These are phyloP conservation scores for Coccomyxa sp. DNA, from an alignment of 139 green algal genomes.

Conservation along the genomic window DNA sequence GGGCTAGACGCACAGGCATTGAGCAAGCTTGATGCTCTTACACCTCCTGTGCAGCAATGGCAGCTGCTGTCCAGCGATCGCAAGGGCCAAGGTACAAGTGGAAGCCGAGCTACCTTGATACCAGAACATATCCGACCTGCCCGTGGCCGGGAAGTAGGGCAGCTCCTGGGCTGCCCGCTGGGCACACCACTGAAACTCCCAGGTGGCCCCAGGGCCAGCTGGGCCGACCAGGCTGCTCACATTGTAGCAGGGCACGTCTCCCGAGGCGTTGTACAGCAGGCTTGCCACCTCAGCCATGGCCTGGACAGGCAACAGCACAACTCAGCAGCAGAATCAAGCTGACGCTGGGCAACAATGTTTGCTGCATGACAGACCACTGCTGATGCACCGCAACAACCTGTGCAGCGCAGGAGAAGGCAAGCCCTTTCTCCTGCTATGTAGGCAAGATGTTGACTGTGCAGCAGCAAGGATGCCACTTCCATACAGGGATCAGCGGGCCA, in stretches of 20 bases:
- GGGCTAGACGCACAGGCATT: no score
- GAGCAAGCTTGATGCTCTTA: not conserved
- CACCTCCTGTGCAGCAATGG: not conserved
- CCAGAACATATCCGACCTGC: slow-evolving; percentile 68
- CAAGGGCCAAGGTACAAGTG: no score
- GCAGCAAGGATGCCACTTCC: no score
- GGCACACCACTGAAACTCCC: not conserved
- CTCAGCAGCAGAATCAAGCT: no score
- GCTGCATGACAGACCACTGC: no score
- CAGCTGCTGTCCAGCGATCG: not conserved
- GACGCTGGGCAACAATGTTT: no score
- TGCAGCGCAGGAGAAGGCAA: not conserved
- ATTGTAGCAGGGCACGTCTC: slow-evolving; percentile 34
- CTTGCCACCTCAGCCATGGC: slow-evolving; percentile 28
- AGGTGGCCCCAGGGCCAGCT: slow-evolving; percentile 22
- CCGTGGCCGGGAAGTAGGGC: slow-evolving; percentile 55
- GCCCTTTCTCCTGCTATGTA: not conserved
- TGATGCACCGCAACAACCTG: not conserved
- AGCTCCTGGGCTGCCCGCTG: slow-evolving; percentile 40
- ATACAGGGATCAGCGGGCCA: no score
- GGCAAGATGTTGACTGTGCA: not conserved
- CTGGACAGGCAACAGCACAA: no score
- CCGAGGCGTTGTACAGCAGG: slow-evolving; percentile 56
- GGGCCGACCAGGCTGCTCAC: slow-evolving; percentile 23
- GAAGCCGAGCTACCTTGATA: slow-evolving; percentile 29